A percentile compares a stretch with the other conserved stretches of the same genome.
Evolutionary conservation across 371 early-diverging fungal species (phyloP).

Genomic region (Mucor lusitanicus): DNA sequence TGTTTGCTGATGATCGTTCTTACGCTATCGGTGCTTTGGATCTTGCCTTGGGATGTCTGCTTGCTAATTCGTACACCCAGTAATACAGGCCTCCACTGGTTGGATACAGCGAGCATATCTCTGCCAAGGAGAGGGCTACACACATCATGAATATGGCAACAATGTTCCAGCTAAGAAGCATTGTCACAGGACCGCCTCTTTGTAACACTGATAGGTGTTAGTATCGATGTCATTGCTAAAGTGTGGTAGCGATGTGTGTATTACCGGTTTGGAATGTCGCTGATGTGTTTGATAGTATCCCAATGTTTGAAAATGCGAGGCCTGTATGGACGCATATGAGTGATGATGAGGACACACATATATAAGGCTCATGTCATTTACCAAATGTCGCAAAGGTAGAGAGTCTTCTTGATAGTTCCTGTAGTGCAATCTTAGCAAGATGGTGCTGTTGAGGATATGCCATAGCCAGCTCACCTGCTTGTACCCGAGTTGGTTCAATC

Average conservation of each 20-base stretch:
- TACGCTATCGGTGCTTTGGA: slow-evolving; percentile 36
- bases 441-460: background rate
- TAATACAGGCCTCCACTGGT: slow-evolving; percentile 72
- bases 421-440: slow-evolving; percentile 1
- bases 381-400: slow-evolving; percentile 50
- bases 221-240: background rate
- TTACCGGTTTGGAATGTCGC: slow-evolving; percentile 52
- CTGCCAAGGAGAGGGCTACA: slow-evolving; percentile 68
- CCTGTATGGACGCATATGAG: slow-evolving; percentile 15
- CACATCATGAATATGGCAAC: slow-evolving; percentile 63
- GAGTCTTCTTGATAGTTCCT: slow-evolving; percentile 37
- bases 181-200: slow-evolving; percentile 45
- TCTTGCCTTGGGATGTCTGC: slow-evolving; percentile 18
- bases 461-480: slow-evolving; percentile 20
- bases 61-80: slow-evolving; percentile 48
- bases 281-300: slow-evolving; percentile 45
- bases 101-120: slow-evolving; percentile 73
- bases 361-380: slow-evolving; percentile 16
- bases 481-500: slow-evolving; percentile 30
- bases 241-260: background rate
- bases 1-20: background rate
- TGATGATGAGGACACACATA: background rate
- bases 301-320: slow-evolving; percentile 48
- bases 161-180: slow-evolving; percentile 60
- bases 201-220: slow-evolving; percentile 26